phyloP scores from a whole-genome alignment of 176 grass and related monocot species.

The Zea mays region DNA sequence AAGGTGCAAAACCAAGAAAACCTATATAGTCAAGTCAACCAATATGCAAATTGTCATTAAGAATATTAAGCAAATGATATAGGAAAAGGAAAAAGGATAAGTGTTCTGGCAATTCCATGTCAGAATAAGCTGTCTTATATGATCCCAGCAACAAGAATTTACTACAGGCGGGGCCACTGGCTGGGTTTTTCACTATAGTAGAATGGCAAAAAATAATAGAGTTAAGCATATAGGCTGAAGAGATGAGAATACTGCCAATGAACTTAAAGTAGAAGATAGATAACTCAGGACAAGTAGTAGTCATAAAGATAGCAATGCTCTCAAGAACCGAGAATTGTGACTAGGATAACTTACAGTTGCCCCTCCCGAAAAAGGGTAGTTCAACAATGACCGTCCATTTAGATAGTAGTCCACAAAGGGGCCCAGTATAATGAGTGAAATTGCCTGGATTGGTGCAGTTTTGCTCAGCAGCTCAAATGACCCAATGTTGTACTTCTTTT shows the following conservation, averaged over 20 bases:
- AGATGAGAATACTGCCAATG: not conserved
- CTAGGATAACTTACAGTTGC: conserved; percentile 72
- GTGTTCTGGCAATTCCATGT: not conserved
- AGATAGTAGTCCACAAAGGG: conserved; percentile 89
- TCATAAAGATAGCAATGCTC: conserved; percentile 5
- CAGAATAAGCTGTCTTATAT: not conserved
- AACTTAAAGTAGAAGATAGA: conserved; percentile 27
- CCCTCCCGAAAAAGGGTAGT: conserved; percentile 79
- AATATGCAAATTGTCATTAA: not conserved
- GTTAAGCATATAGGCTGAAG: not conserved
- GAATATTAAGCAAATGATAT: not conserved
- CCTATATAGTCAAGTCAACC: not conserved
- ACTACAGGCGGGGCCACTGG: not conserved
- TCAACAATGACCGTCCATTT: conserved; percentile 62
- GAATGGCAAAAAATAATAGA: not conserved
- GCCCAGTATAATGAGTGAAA: conserved; percentile 79
- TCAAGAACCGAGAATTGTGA: conserved; percentile 1
- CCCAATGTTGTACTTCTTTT: conserved; percentile 95
- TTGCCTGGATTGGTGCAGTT: conserved; percentile 83
- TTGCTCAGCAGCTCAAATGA: conserved; percentile 92
- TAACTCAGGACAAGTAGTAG: not conserved
- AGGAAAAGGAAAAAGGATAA: not conserved
- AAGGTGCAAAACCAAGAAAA: not conserved
- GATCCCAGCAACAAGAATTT: not conserved
- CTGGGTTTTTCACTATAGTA: not conserved